A percentile compares a stretch with the other conserved stretches of the same genome.
Evolutionary conservation across 176 grass and related monocot species (phyloP).

Genomic region (Lolium multiflorum): DNA sequence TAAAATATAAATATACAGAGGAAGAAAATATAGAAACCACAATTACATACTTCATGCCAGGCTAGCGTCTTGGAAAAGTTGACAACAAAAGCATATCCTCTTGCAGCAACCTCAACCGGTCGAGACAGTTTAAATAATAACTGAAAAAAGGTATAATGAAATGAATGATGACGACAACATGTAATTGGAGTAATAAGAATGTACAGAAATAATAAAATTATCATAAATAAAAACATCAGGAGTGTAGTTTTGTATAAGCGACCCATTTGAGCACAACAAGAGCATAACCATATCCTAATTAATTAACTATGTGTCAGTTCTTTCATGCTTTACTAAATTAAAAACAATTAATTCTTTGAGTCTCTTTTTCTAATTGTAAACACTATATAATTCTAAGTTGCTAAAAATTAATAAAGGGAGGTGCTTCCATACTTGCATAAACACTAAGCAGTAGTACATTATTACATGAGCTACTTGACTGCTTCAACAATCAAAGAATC

Average conservation of each 20-base stretch:
- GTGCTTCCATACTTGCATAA: constrained; percentile 5
- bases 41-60: constrained; percentile 77
- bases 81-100: constrained; percentile 89
- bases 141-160: constrained; percentile 58
- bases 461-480: constrained; percentile 30
- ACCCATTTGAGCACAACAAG: constrained; percentile 30
- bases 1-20: constrained; percentile 36
- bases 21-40: constrained; percentile 38
- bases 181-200: constrained; percentile 11
- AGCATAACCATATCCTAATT: constrained; percentile 1
- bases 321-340: not conserved
- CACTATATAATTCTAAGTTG: not conserved
- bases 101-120: constrained; percentile 86
- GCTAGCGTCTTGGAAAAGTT: constrained; percentile 91
- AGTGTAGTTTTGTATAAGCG: constrained; percentile 14
- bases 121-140: constrained; percentile 88
- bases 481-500: constrained; percentile 33
- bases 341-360: constrained; percentile 1
- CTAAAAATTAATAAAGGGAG: constrained; percentile 3
- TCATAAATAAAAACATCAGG: not conserved
- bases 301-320: not conserved
- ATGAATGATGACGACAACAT: constrained; percentile 31
- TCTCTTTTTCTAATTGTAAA: constrained; percentile 8
- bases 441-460: constrained; percentile 28
- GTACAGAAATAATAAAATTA: not conserved